Evolutionary conservation across 768 basidiomycete species (phyloP).

Genomic region (Boletellus ananas): DNA sequence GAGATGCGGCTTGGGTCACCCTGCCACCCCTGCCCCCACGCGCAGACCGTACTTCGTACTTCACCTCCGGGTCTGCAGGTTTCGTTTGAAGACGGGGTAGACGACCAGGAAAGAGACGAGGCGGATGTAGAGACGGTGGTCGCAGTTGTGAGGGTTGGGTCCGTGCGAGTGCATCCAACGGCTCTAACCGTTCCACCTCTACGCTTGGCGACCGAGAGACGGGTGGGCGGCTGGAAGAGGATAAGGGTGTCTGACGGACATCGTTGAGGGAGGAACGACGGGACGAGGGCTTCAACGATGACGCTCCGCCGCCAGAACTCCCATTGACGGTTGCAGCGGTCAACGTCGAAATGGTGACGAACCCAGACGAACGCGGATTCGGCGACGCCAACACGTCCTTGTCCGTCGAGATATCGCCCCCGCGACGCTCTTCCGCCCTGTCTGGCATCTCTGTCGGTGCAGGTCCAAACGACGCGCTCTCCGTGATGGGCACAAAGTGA

Average conservation of each 20-base stretch:
- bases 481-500: constrained; percentile 26
- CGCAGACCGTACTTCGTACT: constrained; percentile 73
- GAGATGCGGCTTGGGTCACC: constrained; percentile 66
- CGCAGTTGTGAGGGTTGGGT: background rate
- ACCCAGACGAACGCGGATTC: constrained; percentile 75
- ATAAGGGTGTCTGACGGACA: constrained; percentile 5
- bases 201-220: constrained; percentile 14
- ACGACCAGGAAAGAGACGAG: constrained; percentile 22
- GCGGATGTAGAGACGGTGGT: background rate
- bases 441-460: constrained; percentile 7
- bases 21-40: constrained; percentile 74
- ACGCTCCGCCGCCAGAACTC: constrained; percentile 1
- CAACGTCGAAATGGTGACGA: constrained; percentile 60
- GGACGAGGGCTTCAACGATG: constrained; percentile 11
- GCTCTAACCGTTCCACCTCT: constrained; percentile 8
- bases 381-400: constrained; percentile 39
- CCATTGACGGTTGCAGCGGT: constrained; percentile 25
- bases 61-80: constrained; percentile 47
- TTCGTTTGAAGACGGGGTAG: constrained; percentile 34
- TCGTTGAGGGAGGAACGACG: constrained; percentile 24
- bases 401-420: constrained; percentile 5
- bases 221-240: background rate
- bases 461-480: constrained; percentile 22
- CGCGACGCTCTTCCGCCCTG: constrained; percentile 4
- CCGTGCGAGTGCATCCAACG: background rate